Evolutionary conservation across 768 basidiomycete genomes (phyloP).

Genomic region (Pholiota microspora): DNA sequence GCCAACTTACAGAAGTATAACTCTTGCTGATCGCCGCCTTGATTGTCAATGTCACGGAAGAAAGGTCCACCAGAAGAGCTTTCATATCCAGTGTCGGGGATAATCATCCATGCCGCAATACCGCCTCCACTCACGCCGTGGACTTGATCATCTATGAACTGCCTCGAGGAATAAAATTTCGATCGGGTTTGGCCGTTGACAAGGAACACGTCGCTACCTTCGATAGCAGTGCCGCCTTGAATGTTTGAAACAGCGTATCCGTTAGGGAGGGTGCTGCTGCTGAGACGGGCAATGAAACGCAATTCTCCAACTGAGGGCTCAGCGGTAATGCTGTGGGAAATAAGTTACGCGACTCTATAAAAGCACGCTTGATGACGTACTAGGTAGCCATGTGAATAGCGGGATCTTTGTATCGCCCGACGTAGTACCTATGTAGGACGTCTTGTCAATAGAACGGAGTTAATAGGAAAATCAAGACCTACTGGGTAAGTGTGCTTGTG

Average conservation of each 20-base stretch:
- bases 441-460: background rate
- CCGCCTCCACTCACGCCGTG: slow-evolving; percentile 31
- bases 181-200: slow-evolving; percentile 30
- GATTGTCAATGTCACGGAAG: slow-evolving; percentile 34
- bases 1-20: slow-evolving; percentile 32
- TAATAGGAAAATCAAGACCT: slow-evolving; percentile 1
- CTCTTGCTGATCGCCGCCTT: slow-evolving; percentile 33
- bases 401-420: slow-evolving; percentile 32
- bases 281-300: slow-evolving; percentile 35
- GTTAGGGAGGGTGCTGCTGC: slow-evolving; percentile 23
- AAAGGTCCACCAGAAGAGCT: slow-evolving; percentile 17
- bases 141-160: slow-evolving; percentile 34
- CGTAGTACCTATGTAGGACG: slow-evolving; percentile 29
- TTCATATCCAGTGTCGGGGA: slow-evolving; percentile 33
- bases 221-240: slow-evolving; percentile 32
- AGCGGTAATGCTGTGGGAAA: slow-evolving; percentile 24
- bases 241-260: slow-evolving; percentile 27
- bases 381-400: slow-evolving; percentile 38
- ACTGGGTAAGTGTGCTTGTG: slow-evolving; percentile 31
- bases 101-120: slow-evolving; percentile 30
- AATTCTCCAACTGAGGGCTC: slow-evolving; percentile 37
- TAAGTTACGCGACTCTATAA: background rate
- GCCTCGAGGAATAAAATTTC: slow-evolving; percentile 33
- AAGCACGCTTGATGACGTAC: slow-evolving; percentile 15
- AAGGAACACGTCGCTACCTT: slow-evolving; percentile 33